Evolutionary conservation across 345 rosid genomes (phyloP).

Genomic region (Punica granatum): DNA sequence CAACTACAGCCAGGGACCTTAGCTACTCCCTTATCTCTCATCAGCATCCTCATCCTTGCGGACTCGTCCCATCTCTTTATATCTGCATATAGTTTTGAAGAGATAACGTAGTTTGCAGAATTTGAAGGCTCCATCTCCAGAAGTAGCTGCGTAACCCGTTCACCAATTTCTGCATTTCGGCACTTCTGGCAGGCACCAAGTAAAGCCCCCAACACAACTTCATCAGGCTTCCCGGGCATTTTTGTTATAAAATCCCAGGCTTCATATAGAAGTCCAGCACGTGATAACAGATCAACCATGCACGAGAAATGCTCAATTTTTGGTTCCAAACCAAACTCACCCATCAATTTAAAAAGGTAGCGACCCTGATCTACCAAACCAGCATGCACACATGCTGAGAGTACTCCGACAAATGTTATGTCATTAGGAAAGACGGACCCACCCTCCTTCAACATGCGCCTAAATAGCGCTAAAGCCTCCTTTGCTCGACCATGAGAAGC

Average conservation of each 20-base stretch:
- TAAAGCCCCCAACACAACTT: constrained; percentile 55
- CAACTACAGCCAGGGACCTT: constrained; percentile 95
- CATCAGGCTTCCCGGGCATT: constrained; percentile 84
- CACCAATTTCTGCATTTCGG: constrained; percentile 40
- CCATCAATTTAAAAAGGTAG: constrained; percentile 54
- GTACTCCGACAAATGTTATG: constrained; percentile 67
- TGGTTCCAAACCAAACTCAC: constrained; percentile 62
- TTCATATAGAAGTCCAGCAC: constrained; percentile 61
- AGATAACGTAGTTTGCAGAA: constrained; percentile 77
- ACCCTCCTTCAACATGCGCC: constrained; percentile 37
- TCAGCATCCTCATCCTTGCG: constrained; percentile 61
- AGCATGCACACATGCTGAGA: constrained; percentile 87
- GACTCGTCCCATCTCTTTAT: constrained; percentile 67
- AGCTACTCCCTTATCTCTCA: constrained; percentile 56
- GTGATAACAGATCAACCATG: constrained; percentile 79
- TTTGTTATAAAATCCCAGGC: constrained; percentile 74
- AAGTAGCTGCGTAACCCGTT: constrained; percentile 46
- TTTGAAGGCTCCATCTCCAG: constrained; percentile 53
- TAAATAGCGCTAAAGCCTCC: constrained; percentile 58
- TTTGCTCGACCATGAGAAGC: constrained; percentile 68
- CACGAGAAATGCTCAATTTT: constrained; percentile 84
- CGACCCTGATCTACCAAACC: constrained; percentile 72
- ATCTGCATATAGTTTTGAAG: constrained; percentile 67
- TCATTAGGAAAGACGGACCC: constrained; percentile 45
- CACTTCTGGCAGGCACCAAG: constrained; percentile 81